A percentile compares a stretch with the other conserved stretches of the same genome.
These are phyloP conservation scores for Endoconidiophora polonica DNA, from an alignment of 2,329 filamentous ascomycete genomes.

Conservation along the genomic window DNA sequence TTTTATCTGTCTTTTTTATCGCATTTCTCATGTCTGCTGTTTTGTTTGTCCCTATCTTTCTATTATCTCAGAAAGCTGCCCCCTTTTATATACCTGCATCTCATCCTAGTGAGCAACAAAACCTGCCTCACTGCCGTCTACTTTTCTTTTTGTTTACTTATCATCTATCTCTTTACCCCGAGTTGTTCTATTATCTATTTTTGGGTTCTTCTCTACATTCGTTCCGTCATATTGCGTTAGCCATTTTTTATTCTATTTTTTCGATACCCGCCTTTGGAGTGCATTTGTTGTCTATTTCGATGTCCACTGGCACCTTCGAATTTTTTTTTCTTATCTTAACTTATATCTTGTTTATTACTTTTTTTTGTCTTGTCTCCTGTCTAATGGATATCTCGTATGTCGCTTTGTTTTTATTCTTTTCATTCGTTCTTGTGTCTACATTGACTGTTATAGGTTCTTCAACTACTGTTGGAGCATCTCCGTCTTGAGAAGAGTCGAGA, in stretches of 20 bases:
- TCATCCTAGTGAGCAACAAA: no score
- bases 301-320: background rate
- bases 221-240: background rate
- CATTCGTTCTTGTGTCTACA: background rate
- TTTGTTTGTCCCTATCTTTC: conserved; percentile 2
- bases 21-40: background rate
- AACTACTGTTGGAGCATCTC: no score
- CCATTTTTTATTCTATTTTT: background rate
- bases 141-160: conserved; percentile 3
- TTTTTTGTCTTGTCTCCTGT: background rate
- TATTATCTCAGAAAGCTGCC: background rate
- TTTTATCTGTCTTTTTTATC: conserved; percentile 3
- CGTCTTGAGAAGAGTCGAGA: no score
- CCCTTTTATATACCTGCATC: no score
- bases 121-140: background rate
- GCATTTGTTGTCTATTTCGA: background rate
- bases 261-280: background rate
- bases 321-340: conserved; percentile 11
- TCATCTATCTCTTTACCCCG: conserved; percentile 8
- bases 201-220: conserved; percentile 5
- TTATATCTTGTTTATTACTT: conserved; percentile 13
- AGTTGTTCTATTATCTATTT: conserved; percentile 2
- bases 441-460: background rate
- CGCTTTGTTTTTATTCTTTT: background rate
- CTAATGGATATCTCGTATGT: background rate